Evolutionary conservation across 2,329 filamentous ascomycete species (phyloP).

Genomic region (Paracorniculantispora psalliotae): DNA sequence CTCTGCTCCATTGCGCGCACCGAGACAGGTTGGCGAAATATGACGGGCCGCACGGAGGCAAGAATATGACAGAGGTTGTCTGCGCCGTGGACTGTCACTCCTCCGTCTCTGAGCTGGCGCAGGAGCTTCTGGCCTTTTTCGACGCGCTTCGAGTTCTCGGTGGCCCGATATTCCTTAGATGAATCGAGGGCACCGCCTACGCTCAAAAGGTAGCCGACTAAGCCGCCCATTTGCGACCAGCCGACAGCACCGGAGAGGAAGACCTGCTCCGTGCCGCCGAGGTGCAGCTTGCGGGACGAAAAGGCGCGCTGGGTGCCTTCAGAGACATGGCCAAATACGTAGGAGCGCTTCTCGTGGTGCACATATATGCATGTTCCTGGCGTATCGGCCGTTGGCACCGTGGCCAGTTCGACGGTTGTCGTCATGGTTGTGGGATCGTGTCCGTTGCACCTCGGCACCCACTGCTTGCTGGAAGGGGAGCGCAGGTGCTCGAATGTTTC

Average conservation of each 20-base stretch:
- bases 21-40: conserved; percentile 78
- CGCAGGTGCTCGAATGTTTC: background rate
- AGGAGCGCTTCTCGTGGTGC: conserved; percentile 75
- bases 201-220: conserved; percentile 81
- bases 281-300: conserved; percentile 59
- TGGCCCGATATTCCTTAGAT: conserved; percentile 36
- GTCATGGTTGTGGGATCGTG: conserved; percentile 53
- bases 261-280: conserved; percentile 66
- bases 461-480: background rate
- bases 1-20: conserved; percentile 66
- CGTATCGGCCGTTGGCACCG: conserved; percentile 83
- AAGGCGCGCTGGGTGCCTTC: conserved; percentile 83
- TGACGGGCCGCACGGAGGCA: conserved; percentile 77
- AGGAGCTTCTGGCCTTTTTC: conserved; percentile 32
- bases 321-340: conserved; percentile 75
- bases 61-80: conserved; percentile 75
- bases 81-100: conserved; percentile 68
- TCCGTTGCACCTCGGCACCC: background rate
- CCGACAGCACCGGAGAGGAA: conserved; percentile 75
- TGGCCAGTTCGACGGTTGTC: conserved; percentile 68
- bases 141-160: conserved; percentile 36
- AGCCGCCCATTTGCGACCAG: conserved; percentile 74
- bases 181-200: conserved; percentile 62
- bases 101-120: conserved; percentile 21
- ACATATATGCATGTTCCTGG: conserved; percentile 72